A percentile compares a stretch with the other conserved stretches of the same genome.
These are phyloP conservation scores for Trypanosoma cruzi DNA, from an alignment of 208 protist species.

Conservation along the genomic window DNA sequence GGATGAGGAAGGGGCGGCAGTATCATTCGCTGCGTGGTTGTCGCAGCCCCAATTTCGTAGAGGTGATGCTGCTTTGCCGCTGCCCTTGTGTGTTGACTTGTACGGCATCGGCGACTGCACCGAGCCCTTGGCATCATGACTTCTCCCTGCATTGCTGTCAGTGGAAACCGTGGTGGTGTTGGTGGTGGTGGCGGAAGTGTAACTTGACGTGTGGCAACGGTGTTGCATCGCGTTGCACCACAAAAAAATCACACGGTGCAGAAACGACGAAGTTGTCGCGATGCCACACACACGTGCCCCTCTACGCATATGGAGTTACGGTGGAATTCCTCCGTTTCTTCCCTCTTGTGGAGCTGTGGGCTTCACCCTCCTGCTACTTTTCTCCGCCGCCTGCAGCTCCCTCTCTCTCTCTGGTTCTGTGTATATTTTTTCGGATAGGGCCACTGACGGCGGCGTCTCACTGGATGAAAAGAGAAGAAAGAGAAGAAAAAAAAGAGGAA, in stretches of 20 bases:
- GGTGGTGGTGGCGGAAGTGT: constrained; percentile 1
- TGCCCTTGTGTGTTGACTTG: constrained; percentile 78
- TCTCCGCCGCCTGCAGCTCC: background rate
- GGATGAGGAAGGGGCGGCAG: background rate
- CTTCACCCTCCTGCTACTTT: background rate
- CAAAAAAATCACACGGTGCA: background rate
- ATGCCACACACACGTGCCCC: background rate
- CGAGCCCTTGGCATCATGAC: background rate
- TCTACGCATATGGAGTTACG: no score
- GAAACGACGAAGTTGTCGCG: background rate
- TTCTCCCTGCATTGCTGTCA: background rate
- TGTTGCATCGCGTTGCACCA: background rate
- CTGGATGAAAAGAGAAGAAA: no score
- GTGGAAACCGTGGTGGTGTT: no score
- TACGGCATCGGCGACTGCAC: constrained; percentile 51
- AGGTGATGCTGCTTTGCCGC: constrained; percentile 48
- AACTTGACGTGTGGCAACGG: background rate
- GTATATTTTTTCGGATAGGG: no score
- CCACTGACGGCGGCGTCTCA: no score
- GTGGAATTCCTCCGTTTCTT: no score
- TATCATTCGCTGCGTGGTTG: background rate
- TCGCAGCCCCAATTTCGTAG: constrained; percentile 26
- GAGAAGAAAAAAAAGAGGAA: no score
- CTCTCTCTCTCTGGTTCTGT: background rate
- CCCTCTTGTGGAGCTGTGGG: background rate